phyloP scores from a whole-genome alignment of 2,329 filamentous ascomycete genomes.

The Pseudogymnoascus sp. region DNA sequence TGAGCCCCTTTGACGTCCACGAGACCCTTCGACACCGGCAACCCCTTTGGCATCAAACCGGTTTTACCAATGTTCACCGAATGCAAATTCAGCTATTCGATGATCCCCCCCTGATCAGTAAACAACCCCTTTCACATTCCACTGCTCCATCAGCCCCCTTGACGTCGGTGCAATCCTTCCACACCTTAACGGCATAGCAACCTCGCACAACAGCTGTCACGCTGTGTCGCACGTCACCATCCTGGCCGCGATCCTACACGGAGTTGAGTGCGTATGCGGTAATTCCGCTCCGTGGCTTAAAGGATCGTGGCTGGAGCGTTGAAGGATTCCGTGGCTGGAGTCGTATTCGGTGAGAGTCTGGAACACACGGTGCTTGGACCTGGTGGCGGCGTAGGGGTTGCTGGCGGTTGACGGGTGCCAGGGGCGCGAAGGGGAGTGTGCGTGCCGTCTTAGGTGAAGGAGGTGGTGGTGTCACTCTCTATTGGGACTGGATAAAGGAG shows the following conservation, averaged over 20 bases:
- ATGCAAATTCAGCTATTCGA: no score
- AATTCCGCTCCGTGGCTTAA: not conserved
- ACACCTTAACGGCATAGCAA: not conserved
- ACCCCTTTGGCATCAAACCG: no score
- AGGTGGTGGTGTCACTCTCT: not conserved
- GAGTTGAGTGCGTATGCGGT: not conserved
- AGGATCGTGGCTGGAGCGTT: not conserved
- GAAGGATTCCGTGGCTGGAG: not conserved
- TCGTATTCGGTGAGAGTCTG: not conserved
- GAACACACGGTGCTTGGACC: conserved; percentile 4
- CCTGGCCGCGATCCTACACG: not conserved
- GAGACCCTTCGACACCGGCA: not conserved
- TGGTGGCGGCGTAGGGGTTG: not conserved
- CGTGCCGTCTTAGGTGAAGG: not conserved
- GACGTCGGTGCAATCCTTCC: not conserved
- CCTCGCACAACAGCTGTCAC: not conserved
- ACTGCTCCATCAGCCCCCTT: not conserved
- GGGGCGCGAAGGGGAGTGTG: not conserved
- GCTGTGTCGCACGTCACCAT: not conserved
- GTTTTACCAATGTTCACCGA: no score
- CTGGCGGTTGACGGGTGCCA: not conserved
- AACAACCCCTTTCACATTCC: no score
- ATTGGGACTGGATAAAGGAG: not conserved
- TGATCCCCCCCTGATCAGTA: no score
- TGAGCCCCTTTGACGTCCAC: not conserved